Conservation (phyloP, 148 eudicot species). For the Fagopyrum esculentum region DNA sequence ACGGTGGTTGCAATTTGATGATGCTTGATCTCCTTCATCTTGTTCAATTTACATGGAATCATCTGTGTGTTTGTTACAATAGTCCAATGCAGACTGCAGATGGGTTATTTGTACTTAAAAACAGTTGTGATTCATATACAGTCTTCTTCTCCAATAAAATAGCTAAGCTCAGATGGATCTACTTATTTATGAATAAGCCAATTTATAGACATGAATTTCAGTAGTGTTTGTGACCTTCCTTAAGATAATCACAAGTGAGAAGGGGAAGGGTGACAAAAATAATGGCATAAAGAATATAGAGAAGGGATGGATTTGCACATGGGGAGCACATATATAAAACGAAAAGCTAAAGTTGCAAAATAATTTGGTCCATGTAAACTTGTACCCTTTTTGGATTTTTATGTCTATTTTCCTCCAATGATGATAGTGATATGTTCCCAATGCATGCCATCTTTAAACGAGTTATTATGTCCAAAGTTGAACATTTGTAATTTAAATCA, state of each 20-base stretch:
- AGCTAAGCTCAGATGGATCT: neutral
- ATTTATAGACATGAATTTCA: neutral
- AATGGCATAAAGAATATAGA: neutral
- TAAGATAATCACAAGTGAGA: neutral
- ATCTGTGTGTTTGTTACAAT: neutral
- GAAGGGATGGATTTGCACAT: conserved; percentile 10
- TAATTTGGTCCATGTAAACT: conserved; percentile 8
- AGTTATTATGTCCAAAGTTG: neutral
- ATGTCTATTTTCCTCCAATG: conserved; percentile 8
- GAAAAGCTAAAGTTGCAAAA: conserved; percentile 3
- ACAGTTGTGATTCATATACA: too few relatives aligned
- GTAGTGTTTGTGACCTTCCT: neutral
- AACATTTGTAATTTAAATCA: neutral
- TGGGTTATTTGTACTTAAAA: too few relatives aligned
- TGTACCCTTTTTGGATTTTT: conserved; percentile 9
- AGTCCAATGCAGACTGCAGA: too few relatives aligned
- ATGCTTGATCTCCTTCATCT: neutral
- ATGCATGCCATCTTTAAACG: conserved; percentile 9
- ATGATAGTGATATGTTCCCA: conserved; percentile 10
- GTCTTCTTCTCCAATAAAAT: neutral
- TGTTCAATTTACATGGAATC: neutral
- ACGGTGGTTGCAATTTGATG: conserved; percentile 1
- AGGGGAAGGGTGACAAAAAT: neutral
- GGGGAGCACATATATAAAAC: neutral
- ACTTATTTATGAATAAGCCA: too few relatives aligned